Percentiles rank a stretch among this genome's conserved stretches.
Conservation (phyloP, 2,329 filamentous ascomycete species). For the Byssothecium circinans region DNA sequence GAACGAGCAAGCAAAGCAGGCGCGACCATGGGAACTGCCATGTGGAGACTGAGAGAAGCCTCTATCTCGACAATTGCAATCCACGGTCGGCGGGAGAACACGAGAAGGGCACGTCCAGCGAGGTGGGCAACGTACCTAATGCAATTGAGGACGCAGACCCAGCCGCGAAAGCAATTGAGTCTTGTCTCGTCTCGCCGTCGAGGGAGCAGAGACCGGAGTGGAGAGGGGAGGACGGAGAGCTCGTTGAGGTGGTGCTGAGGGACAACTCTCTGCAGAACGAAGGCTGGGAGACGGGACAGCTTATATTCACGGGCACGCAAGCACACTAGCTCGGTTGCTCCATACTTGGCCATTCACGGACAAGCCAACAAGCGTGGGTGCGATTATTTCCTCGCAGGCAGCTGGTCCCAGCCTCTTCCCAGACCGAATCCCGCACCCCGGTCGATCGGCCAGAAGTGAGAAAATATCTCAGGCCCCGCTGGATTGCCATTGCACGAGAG, state of each 20-base stretch:
- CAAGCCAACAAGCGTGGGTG: slow-evolving; percentile 11
- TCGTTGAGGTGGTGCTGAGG: slow-evolving; percentile 13
- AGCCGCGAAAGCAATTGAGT: slow-evolving; percentile 19
- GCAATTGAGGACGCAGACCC: slow-evolving; percentile 12
- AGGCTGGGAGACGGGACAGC: slow-evolving; percentile 8
- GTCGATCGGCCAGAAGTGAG: slow-evolving; percentile 15
- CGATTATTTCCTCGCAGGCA: not conserved
- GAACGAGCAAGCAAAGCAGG: not conserved
- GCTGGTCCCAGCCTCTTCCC: not conserved
- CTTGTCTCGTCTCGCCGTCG: slow-evolving; percentile 20
- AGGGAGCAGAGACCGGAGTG: slow-evolving; percentile 13
- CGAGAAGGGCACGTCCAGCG: not conserved
- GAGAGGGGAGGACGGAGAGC: slow-evolving; percentile 8
- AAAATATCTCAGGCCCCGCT: slow-evolving; percentile 1
- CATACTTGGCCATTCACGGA: slow-evolving; percentile 7
- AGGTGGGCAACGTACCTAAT: slow-evolving; percentile 6
- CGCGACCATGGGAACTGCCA: not conserved
- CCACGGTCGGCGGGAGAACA: too few species aligned
- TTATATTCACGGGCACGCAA: slow-evolving; percentile 18
- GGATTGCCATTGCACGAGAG: not conserved
- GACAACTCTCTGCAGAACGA: slow-evolving; percentile 19
- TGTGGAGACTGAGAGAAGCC: too few species aligned
- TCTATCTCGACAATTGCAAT: too few species aligned
- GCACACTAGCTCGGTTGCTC: slow-evolving; percentile 5
- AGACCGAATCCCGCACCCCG: slow-evolving; percentile 14